A percentile compares a stretch with the other conserved stretches of the same genome.
phyloP scores from a whole-genome alignment of 75 land plant genomes.

The Larix kaempferi region DNA sequence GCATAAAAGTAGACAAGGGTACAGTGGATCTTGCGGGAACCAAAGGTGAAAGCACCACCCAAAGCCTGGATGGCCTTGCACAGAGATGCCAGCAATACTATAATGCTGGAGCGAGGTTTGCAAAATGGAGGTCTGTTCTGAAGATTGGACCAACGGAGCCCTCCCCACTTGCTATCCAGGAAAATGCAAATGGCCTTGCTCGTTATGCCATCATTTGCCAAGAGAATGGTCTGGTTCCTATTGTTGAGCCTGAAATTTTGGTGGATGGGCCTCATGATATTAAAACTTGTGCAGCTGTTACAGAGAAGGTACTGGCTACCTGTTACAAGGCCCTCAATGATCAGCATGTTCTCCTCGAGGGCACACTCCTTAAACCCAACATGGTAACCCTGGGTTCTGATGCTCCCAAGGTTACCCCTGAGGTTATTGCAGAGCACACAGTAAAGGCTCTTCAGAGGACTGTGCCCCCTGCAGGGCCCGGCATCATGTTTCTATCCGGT shows the following conservation, averaged over 20 bases:
- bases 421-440: conserved; percentile 72
- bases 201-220: no score
- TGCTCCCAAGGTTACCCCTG: conserved; percentile 64
- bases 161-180: no score
- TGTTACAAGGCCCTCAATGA: conserved; percentile 86
- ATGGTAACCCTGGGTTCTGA: conserved; percentile 92
- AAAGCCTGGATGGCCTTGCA: no score
- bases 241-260: conserved; percentile 66
- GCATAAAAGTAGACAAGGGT: no score
- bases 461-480: conserved; percentile 82
- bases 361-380: conserved; percentile 74
- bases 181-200: no score
- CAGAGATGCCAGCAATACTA: no score
- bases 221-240: no score
- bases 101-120: no score
- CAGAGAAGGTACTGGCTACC: conserved; percentile 77
- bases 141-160: no score
- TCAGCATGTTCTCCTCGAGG: conserved; percentile 77
- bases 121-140: no score
- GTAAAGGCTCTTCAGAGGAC: conserved; percentile 67
- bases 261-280: conserved; percentile 76
- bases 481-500: conserved; percentile 58
- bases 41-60: no score
- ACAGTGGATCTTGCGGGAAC: no score
- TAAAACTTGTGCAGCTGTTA: conserved; percentile 68